Evolutionary conservation across 1,139 yeast species (phyloP).

Genomic region (Schizosaccharomyces versatilis): DNA sequence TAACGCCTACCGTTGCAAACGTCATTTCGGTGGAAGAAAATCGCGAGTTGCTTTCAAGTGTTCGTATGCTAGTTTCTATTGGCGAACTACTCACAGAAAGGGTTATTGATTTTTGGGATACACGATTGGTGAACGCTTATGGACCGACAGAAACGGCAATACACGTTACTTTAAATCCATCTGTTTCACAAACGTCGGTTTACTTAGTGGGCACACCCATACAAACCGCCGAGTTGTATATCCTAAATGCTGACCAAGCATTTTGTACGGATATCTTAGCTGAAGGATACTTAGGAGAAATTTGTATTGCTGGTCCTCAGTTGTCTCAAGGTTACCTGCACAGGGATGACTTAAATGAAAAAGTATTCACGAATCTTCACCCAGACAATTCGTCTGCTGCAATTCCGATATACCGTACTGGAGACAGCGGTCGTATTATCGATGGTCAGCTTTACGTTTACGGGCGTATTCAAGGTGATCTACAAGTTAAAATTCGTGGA

Average conservation of each 20-base stretch:
- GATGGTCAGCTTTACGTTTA: constrained; percentile 5
- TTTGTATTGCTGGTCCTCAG: constrained; percentile 16
- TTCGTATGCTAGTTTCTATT: constrained; percentile 12
- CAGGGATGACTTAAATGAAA: constrained; percentile 13
- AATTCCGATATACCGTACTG: constrained; percentile 15
- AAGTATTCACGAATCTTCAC: constrained; percentile 9
- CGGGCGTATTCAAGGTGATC: constrained; percentile 14
- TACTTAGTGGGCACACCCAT: constrained; percentile 14
- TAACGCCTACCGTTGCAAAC: constrained; percentile 15
- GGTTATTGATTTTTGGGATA: constrained; percentile 11
- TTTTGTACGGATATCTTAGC: constrained; percentile 11
- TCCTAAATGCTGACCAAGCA: constrained; percentile 8
- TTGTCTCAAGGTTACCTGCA: constrained; percentile 16
- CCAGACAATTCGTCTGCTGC: not conserved
- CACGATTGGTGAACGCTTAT: constrained; percentile 13
- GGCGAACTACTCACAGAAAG: constrained; percentile 14
- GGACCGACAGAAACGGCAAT: constrained; percentile 16
- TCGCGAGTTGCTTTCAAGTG: constrained; percentile 6
- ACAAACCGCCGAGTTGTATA: constrained; percentile 9
- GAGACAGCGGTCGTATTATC: constrained; percentile 15
- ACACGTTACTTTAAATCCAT: constrained; percentile 12
- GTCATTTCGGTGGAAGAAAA: constrained; percentile 8
- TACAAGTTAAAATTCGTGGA: constrained; percentile 17
- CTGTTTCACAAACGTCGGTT: constrained; percentile 2
- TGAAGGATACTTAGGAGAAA: constrained; percentile 15